Evolutionary conservation across 78 protist genomes (phyloP).

Genomic region (Cavenderia fasciculata): DNA sequence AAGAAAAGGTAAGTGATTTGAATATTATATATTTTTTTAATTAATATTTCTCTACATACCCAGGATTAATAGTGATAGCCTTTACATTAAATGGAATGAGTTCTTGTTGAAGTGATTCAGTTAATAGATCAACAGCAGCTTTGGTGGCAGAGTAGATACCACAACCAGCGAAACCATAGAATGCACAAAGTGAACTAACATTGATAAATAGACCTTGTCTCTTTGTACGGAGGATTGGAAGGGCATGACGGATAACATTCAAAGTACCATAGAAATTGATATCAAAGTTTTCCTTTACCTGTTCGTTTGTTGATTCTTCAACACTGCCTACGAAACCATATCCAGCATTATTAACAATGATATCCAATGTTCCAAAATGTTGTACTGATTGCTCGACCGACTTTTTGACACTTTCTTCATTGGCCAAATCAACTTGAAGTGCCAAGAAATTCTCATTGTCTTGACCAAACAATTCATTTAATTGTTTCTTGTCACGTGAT

Average conservation of each 20-base stretch:
- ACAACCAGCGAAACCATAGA: not conserved
- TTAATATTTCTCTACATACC: not conserved
- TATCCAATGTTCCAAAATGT: constrained; percentile 29
- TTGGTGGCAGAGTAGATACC: constrained; percentile 3
- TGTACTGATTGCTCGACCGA: not conserved
- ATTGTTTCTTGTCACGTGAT: constrained; percentile 2
- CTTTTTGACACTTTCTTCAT: not conserved
- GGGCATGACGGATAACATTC: constrained; percentile 4
- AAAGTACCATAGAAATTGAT: not conserved
- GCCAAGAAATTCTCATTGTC: not conserved
- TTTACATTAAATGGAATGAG: not conserved
- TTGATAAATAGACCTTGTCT: constrained; percentile 19
- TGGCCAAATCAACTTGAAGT: not conserved
- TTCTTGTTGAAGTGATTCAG: not conserved
- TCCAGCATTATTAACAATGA: constrained; percentile 38
- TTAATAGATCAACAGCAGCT: constrained; percentile 1
- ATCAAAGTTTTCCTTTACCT: not conserved
- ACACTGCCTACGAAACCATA: not conserved
- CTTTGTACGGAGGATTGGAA: constrained; percentile 27
- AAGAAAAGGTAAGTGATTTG: too few species aligned
- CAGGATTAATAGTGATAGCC: constrained; percentile 26
- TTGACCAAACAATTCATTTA: not conserved
- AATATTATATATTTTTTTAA: too few species aligned
- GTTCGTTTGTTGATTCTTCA: constrained; percentile 17
- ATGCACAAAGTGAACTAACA: not conserved